Evolutionary conservation across 306 rosid genomes (phyloP).

Genomic region (Cucumis hystrix): DNA sequence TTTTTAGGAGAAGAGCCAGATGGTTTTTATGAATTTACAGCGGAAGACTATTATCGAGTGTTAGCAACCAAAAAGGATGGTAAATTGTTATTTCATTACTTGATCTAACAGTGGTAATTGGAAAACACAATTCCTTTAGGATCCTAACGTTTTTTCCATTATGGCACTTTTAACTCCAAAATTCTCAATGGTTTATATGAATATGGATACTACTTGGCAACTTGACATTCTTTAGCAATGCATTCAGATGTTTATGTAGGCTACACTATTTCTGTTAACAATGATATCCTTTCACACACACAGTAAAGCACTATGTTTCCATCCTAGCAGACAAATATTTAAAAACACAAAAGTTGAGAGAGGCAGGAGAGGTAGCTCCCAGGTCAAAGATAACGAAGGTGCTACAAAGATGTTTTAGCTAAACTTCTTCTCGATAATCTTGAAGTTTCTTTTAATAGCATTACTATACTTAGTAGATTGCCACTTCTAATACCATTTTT

Average conservation of each 20-base stretch:
- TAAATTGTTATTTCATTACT: slow-evolving; percentile 11
- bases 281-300: neutral
- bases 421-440: neutral
- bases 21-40: slow-evolving; percentile 63
- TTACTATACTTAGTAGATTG: neutral
- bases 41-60: slow-evolving; percentile 60
- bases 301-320: neutral
- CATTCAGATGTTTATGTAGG: neutral
- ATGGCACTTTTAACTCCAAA: neutral
- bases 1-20: slow-evolving; percentile 41
- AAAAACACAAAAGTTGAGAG: slow-evolving; percentile 71
- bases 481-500: neutral
- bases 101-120: neutral
- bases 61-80: slow-evolving; percentile 59
- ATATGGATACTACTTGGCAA: neutral
- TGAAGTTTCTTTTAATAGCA: neutral
- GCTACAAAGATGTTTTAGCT: neutral
- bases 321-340: slow-evolving; percentile 49
- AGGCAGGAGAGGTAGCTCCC: slow-evolving; percentile 77
- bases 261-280: neutral
- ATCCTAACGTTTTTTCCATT: neutral
- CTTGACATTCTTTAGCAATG: neutral
- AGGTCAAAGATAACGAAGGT: slow-evolving; percentile 73
- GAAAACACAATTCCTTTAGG: neutral
- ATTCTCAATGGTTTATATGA: neutral